A percentile compares a stretch with the other conserved stretches of the same genome.
Evolutionary conservation across 768 basidiomycete species (phyloP).

Genomic region (Mycena leptocephala): DNA sequence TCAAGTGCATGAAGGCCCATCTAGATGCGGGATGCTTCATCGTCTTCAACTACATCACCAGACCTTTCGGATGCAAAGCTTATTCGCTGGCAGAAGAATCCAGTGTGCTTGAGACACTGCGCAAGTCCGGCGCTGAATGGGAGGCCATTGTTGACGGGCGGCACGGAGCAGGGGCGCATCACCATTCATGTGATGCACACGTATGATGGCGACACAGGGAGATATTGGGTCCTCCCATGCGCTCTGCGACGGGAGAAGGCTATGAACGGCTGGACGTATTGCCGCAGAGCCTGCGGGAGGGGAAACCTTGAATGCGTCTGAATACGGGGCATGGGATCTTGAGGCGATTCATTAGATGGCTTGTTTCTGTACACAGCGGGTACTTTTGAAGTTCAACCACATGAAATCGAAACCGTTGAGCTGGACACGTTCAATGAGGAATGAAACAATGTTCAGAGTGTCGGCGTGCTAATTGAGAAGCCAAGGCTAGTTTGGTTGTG

Average conservation of each 20-base stretch:
- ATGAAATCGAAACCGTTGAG: too few relatives aligned
- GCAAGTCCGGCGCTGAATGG: background rate
- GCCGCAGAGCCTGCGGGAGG: background rate
- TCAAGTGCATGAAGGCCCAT: background rate
- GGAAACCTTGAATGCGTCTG: background rate
- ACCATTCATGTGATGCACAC: background rate
- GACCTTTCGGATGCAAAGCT: background rate
- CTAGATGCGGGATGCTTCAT: background rate
- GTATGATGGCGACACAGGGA: background rate
- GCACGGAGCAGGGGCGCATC: background rate
- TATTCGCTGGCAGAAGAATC: background rate
- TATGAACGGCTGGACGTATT: background rate
- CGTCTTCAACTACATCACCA: slow-evolving; percentile 5
- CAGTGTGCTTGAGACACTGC: background rate
- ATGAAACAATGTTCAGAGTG: too few relatives aligned
- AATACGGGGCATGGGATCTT: background rate
- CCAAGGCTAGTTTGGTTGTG: too few relatives aligned
- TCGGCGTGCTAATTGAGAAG: too few relatives aligned
- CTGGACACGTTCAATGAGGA: too few relatives aligned
- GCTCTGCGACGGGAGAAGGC: background rate
- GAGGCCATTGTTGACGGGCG: background rate
- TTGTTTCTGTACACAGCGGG: too few relatives aligned
- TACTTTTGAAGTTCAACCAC: too few relatives aligned
- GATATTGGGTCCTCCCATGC: slow-evolving; percentile 7
- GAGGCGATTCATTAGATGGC: background rate